Conservation (phyloP, 441 rosid species). For the Eruca vesicaria region DNA sequence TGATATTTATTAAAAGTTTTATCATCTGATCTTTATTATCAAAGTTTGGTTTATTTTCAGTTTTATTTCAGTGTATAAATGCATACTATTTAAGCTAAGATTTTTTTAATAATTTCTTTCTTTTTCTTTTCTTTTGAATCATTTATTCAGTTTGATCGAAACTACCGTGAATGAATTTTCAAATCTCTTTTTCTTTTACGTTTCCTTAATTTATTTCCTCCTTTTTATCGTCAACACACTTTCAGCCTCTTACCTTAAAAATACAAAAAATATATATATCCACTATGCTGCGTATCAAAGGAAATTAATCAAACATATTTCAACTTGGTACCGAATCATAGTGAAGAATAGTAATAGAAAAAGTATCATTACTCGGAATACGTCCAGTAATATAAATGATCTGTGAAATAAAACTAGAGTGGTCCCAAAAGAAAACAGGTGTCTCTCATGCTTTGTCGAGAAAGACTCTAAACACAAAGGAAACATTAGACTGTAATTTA, state of each 20-base stretch:
- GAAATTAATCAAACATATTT: slow-evolving; percentile 23
- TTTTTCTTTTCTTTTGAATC: too few relatives aligned
- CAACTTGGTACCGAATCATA: slow-evolving; percentile 26
- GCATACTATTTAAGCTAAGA: background rate
- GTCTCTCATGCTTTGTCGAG: slow-evolving; percentile 33
- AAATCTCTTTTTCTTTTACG: background rate
- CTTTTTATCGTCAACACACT: slow-evolving; percentile 24
- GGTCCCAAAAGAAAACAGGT: slow-evolving; percentile 38
- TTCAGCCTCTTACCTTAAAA: slow-evolving; percentile 36
- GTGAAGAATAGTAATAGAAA: slow-evolving; percentile 1
- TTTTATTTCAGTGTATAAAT: background rate
- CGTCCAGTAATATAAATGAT: slow-evolving; percentile 9
- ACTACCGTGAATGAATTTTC: background rate
- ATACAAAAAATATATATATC: slow-evolving; percentile 28
- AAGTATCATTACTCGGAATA: slow-evolving; percentile 19
- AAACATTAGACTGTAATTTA: slow-evolving; percentile 25
- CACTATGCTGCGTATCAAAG: slow-evolving; percentile 18
- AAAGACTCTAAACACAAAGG: slow-evolving; percentile 32
- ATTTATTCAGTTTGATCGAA: background rate
- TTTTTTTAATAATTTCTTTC: too few relatives aligned
- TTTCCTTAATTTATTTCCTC: background rate
- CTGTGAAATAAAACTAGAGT: slow-evolving; percentile 18
- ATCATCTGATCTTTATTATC: background rate
- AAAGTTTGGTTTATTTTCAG: background rate
- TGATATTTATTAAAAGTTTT: too few relatives aligned